These are phyloP conservation scores for Carallia brachiata DNA, from an alignment of 345 rosid species.

Conservation along the genomic window DNA sequence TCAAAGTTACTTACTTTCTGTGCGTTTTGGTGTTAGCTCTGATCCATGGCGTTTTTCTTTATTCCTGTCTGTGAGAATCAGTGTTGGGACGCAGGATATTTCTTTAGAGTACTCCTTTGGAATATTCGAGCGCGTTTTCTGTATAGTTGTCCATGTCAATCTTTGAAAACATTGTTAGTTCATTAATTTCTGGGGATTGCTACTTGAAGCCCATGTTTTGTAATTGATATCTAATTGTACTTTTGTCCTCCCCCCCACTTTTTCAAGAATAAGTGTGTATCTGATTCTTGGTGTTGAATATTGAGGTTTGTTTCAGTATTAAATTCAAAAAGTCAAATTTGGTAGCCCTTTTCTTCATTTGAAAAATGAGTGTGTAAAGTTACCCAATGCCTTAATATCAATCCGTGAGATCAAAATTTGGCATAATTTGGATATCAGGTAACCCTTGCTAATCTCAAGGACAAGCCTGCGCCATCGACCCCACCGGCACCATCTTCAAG, in stretches of 20 bases:
- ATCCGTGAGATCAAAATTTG: conserved; percentile 1
- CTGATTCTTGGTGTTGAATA: too few relatives aligned
- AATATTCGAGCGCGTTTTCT: too few relatives aligned
- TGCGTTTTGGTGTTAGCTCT: neutral
- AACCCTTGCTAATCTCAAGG: conserved; percentile 89
- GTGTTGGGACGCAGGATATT: neutral
- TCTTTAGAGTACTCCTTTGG: neutral
- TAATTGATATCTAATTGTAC: neutral
- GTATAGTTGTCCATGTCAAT: neutral
- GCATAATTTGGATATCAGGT: conserved; percentile 48
- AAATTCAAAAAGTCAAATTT: too few relatives aligned
- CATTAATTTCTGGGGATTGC: conserved; percentile 6
- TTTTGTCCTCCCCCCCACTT: neutral
- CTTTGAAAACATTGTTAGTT: neutral
- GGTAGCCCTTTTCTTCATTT: too few relatives aligned
- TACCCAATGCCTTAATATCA: neutral
- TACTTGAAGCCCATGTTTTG: neutral
- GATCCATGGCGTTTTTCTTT: neutral
- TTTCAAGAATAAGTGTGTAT: neutral
- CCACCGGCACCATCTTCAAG: conserved; percentile 72
- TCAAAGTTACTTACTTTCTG: neutral
- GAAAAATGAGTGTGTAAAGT: neutral
- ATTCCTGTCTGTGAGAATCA: neutral
- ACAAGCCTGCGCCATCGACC: conserved; percentile 81
- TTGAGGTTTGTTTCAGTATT: too few relatives aligned